Conservation (phyloP, 768 basidiomycete species). For the Pleurotus giganteus region DNA sequence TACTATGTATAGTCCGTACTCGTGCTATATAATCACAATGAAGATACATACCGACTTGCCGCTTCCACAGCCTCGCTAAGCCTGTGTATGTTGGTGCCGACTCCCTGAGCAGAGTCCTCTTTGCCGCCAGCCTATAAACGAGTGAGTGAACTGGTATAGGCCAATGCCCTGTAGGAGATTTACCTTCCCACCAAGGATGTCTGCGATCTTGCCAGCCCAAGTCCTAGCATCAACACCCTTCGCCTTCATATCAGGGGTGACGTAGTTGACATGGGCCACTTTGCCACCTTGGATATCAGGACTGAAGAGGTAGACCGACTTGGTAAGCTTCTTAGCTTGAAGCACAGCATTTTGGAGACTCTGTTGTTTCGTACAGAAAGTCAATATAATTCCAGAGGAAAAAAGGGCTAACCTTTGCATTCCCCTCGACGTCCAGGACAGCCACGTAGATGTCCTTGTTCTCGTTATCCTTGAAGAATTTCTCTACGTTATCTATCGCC, state of each 20-base stretch:
- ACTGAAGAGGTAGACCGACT: constrained; percentile 88
- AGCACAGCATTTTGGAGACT: constrained; percentile 72
- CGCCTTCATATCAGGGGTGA: constrained; percentile 56
- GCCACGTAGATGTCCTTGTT: constrained; percentile 70
- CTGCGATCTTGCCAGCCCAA: constrained; percentile 83
- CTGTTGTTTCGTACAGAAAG: constrained; percentile 30
- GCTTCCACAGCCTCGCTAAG: constrained; percentile 64
- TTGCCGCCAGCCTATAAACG: constrained; percentile 84
- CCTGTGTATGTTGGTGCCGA: constrained; percentile 65
- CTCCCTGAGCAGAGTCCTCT: constrained; percentile 88
- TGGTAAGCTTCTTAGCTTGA: constrained; percentile 78
- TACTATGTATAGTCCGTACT: background rate
- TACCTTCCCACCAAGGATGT: constrained; percentile 90
- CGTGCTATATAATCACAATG: background rate
- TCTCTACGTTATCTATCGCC: constrained; percentile 67
- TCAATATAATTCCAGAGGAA: background rate
- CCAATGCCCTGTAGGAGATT: constrained; percentile 11
- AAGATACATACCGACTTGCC: constrained; percentile 43
- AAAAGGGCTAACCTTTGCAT: constrained; percentile 63
- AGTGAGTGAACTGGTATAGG: background rate
- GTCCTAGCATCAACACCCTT: constrained; percentile 77
- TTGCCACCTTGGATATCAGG: constrained; percentile 65
- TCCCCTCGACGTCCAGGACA: constrained; percentile 74
- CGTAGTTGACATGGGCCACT: constrained; percentile 85
- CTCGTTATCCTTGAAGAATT: constrained; percentile 78